Conservation (phyloP, 345 rosid species). For the Moricandia arvensis region DNA sequence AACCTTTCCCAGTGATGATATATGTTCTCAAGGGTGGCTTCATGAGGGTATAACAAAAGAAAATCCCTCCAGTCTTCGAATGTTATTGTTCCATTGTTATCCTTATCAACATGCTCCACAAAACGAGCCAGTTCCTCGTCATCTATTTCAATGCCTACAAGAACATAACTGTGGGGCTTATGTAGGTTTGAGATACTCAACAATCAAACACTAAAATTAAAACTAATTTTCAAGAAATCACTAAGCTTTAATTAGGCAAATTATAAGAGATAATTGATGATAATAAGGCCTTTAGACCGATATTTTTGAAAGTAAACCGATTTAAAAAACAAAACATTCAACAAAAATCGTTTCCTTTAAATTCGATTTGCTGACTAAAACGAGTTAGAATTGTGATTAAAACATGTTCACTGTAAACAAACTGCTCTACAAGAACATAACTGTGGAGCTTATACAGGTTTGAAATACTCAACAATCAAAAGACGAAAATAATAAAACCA, state of each 20-base stretch:
- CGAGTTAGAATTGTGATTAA: too few species aligned
- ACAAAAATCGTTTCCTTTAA: too few species aligned
- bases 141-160: constrained; percentile 81
- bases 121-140: constrained; percentile 93
- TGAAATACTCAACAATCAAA: constrained; percentile 3
- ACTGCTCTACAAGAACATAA: constrained; percentile 44
- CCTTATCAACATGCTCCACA: constrained; percentile 99
- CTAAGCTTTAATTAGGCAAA: not conserved
- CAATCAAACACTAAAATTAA: not conserved
- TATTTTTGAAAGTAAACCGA: too few species aligned
- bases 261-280: not conserved
- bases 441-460: constrained; percentile 48
- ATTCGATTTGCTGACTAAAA: too few species aligned
- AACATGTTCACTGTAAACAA: too few species aligned
- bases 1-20: constrained; percentile 93
- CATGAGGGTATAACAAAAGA: constrained; percentile 91
- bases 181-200: constrained; percentile 21
- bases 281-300: not conserved
- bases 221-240: not conserved
- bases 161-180: constrained; percentile 52
- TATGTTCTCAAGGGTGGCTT: constrained; percentile 92
- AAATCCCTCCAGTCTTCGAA: constrained; percentile 99
- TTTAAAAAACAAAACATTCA: too few species aligned
- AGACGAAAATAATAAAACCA: not conserved
- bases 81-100: constrained; percentile 92